Percentiles rank a stretch among this genome's conserved stretches.
Conservation (phyloP, 768 basidiomycete genomes). For the Psilocybe sp. region DNA sequence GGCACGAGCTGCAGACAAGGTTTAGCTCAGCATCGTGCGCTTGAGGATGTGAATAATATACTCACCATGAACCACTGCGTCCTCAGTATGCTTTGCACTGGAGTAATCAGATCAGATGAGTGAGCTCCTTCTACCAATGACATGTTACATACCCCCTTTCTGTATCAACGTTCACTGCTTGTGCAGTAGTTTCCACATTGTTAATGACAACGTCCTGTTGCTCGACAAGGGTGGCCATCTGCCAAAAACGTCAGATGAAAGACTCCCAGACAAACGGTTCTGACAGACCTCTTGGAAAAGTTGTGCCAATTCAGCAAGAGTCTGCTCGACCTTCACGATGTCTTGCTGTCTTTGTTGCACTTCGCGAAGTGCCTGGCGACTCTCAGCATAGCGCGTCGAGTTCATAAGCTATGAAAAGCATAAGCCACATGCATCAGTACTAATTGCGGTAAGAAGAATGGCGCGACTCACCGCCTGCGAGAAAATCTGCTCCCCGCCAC, state of each 20-base stretch:
- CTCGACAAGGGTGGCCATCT: slow-evolving; percentile 78
- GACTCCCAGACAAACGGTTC: neutral
- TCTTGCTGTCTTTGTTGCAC: slow-evolving; percentile 89
- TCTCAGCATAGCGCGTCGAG: slow-evolving; percentile 82
- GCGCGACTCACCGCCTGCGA: slow-evolving; percentile 56
- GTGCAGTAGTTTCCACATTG: slow-evolving; percentile 60
- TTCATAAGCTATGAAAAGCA: slow-evolving; percentile 51
- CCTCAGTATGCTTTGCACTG: slow-evolving; percentile 60
- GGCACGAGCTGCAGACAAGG: slow-evolving; percentile 27
- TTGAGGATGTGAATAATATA: neutral
- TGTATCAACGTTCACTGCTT: slow-evolving; percentile 64
- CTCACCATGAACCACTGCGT: slow-evolving; percentile 59
- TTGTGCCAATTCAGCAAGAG: slow-evolving; percentile 84
- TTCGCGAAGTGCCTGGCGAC: slow-evolving; percentile 79
- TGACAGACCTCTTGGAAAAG: slow-evolving; percentile 75
- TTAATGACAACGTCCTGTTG: slow-evolving; percentile 79
- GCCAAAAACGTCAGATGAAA: neutral
- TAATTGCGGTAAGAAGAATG: slow-evolving; percentile 2
- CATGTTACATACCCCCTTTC: slow-evolving; percentile 57
- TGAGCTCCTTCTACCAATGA: neutral
- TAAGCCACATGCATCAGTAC: neutral
- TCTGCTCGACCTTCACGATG: slow-evolving; percentile 80
- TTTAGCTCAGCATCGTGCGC: slow-evolving; percentile 5
- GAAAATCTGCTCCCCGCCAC: slow-evolving; percentile 70
- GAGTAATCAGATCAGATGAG: slow-evolving; percentile 1